Percentiles rank a stretch among this genome's conserved stretches.
These are phyloP conservation scores for Pyracantha coccinea DNA, from an alignment of 331 rosid species.

Conservation along the genomic window DNA sequence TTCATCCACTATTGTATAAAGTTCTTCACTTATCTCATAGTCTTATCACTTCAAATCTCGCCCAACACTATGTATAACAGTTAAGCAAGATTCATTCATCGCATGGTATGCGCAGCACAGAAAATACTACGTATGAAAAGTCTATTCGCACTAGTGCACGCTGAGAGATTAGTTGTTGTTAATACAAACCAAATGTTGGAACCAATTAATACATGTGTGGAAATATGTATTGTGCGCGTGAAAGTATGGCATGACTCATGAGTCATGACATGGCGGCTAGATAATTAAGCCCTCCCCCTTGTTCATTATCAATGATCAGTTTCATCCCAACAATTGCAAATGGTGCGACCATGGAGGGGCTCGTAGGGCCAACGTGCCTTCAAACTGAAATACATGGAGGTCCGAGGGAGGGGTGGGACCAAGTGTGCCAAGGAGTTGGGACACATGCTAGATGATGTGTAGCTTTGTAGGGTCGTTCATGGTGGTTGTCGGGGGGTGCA, in stretches of 20 bases:
- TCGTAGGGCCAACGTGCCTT: constrained; percentile 64
- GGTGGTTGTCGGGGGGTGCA: constrained; percentile 68
- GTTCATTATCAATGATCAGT: constrained; percentile 17
- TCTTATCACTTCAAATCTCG: no score
- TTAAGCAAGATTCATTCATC: no score
- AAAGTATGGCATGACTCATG: constrained; percentile 25
- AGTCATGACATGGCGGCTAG: constrained; percentile 60
- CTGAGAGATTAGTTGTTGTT: no score
- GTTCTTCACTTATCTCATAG: no score
- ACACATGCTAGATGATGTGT: constrained; percentile 61
- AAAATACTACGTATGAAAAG: no score
- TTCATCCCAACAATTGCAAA: constrained; percentile 22
- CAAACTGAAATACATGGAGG: constrained; percentile 14
- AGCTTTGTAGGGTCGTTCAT: constrained; percentile 41
- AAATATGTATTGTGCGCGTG: constrained; percentile 38
- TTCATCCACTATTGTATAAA: no score
- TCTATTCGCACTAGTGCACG: no score
- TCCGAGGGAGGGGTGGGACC: constrained; percentile 35
- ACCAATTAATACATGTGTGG: constrained; percentile 19
- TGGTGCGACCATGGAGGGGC: constrained; percentile 33
- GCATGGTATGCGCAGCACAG: no score
- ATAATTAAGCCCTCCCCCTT: not conserved
- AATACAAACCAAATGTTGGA: no score
- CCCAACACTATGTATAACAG: no score
- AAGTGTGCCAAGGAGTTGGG: constrained; percentile 50